Evolutionary conservation across 129 eudicot genomes (phyloP).

Genomic region (Tagetes erecta): DNA sequence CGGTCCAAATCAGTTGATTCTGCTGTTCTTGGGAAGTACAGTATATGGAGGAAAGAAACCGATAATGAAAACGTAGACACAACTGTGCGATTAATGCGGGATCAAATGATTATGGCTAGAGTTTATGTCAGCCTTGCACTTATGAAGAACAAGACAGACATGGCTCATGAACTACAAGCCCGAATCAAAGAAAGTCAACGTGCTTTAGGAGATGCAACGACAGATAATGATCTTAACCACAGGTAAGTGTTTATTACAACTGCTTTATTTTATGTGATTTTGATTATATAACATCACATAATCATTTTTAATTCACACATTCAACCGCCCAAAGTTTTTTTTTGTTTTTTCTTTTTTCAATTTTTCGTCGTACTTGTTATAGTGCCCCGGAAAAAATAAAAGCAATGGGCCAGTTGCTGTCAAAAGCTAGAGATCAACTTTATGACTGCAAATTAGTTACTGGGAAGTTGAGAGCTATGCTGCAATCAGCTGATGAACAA

Average conservation of each 20-base stretch:
- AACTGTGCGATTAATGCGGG: constrained; percentile 75
- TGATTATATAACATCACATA: background rate
- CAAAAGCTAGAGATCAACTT: constrained; percentile 80
- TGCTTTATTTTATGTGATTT: background rate
- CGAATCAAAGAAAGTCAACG: constrained; percentile 87
- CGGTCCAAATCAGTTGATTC: constrained; percentile 95
- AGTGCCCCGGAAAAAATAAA: constrained; percentile 81
- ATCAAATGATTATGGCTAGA: constrained; percentile 96
- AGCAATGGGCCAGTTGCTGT: constrained; percentile 81
- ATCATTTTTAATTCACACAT: background rate
- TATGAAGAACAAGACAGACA: constrained; percentile 66
- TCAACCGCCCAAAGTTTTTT: background rate
- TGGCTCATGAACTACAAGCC: constrained; percentile 65
- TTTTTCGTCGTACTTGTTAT: background rate
- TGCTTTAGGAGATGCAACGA: constrained; percentile 74
- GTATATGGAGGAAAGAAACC: constrained; percentile 92
- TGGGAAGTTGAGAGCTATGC: constrained; percentile 94
- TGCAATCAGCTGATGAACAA: constrained; percentile 93
- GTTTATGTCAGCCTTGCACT: constrained; percentile 78
- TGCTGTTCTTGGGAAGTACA: constrained; percentile 90
- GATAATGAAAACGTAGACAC: constrained; percentile 86
- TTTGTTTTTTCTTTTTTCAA: background rate
- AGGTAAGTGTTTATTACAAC: constrained; percentile 47
- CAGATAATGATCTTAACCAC: constrained; percentile 70
- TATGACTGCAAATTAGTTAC: constrained; percentile 84